phyloP scores from a whole-genome alignment of 2,329 filamentous ascomycete species.

The Sporothrix pseudoabietina region DNA sequence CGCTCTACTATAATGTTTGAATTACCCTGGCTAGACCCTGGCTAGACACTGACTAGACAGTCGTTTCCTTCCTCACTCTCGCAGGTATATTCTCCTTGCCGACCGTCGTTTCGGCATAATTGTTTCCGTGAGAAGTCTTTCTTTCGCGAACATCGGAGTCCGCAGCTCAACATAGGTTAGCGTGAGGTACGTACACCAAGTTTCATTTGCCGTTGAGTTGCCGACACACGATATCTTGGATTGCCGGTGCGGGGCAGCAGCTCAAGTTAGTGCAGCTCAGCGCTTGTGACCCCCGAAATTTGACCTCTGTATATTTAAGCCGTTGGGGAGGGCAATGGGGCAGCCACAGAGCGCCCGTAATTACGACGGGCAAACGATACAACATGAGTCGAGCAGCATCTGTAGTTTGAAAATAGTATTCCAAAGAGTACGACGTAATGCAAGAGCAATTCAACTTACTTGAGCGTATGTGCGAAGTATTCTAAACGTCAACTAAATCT shows the following conservation, averaged over 20 bases:
- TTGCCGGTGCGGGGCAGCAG: background rate
- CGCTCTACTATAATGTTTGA: background rate
- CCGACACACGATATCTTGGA: background rate
- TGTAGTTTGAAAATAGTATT: too few species aligned
- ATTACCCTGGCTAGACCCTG: too few species aligned
- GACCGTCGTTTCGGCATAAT: background rate
- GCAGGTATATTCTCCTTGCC: background rate
- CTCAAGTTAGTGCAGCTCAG: too few species aligned
- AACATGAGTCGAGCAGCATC: too few species aligned
- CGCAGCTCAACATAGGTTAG: background rate
- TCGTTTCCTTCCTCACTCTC: background rate
- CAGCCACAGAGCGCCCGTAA: background rate
- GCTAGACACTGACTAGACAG: background rate
- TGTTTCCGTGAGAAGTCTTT: background rate
- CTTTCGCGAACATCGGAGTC: background rate
- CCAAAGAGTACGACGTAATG: too few species aligned
- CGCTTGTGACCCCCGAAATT: background rate
- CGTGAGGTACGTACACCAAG: background rate
- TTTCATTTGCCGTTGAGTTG: background rate
- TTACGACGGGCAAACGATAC: too few species aligned
- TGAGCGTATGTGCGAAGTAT: too few species aligned
- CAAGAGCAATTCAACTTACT: too few species aligned
- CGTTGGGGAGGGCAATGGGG: too few species aligned
- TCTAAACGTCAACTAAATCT: too few species aligned
- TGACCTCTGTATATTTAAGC: background rate